These are phyloP conservation scores for Pythium dissotocum DNA, from an alignment of 352 stramenopile genomes.

Conservation along the genomic window DNA sequence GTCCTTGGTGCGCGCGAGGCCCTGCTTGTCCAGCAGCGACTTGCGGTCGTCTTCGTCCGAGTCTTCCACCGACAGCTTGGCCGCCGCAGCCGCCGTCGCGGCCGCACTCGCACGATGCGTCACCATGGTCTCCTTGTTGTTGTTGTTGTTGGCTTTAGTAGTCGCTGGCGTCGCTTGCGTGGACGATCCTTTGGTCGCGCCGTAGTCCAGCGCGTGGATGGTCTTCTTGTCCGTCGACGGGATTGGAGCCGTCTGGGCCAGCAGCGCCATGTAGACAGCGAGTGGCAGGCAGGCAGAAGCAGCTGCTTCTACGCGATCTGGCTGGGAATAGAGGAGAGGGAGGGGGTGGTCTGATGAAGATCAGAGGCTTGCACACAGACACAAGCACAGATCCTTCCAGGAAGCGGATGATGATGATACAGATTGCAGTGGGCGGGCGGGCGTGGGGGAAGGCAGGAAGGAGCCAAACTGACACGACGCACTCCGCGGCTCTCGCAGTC, in stretches of 20 bases:
- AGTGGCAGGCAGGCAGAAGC: background rate
- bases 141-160: conserved; percentile 4
- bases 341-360: background rate
- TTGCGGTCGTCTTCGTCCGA: conserved; percentile 16
- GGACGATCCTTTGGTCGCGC: background rate
- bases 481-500: background rate
- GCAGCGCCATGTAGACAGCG: conserved; percentile 3
- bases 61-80: conserved; percentile 4
- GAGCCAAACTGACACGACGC: conserved; percentile 14
- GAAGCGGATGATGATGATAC: background rate
- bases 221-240: conserved; percentile 3
- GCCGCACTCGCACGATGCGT: conserved; percentile 14
- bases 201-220: background rate
- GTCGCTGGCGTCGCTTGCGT: background rate
- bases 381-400: background rate
- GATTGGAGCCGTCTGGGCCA: conserved; percentile 2
- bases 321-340: background rate
- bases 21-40: conserved; percentile 11
- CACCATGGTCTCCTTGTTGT: conserved; percentile 9
- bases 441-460: background rate
- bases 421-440: background rate
- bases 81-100: conserved; percentile 7
- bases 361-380: background rate
- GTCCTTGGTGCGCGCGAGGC: conserved; percentile 15
- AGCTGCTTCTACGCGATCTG: background rate